These are phyloP conservation scores for Zizania palustris DNA, from an alignment of 202 grass and related monocot species.

Conservation along the genomic window DNA sequence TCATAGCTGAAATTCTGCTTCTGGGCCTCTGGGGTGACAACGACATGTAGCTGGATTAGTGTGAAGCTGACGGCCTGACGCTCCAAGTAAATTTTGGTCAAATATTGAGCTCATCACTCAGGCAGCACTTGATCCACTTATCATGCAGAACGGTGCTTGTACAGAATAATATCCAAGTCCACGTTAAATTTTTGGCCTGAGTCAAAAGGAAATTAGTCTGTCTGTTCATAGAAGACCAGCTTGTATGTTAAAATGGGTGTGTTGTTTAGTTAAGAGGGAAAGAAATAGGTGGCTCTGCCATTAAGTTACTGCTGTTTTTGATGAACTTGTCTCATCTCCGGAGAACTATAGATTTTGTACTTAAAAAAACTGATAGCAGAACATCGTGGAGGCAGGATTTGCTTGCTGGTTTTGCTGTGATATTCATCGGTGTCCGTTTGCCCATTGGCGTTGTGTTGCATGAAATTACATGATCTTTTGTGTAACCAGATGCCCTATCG, in stretches of 20 bases:
- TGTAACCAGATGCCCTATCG: neutral
- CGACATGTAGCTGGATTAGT: constrained; percentile 16
- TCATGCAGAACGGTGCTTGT: constrained; percentile 1
- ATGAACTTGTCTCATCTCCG: neutral
- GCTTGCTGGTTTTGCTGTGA: neutral
- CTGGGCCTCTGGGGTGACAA: constrained; percentile 25
- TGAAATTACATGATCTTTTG: neutral
- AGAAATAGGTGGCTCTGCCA: constrained; percentile 4
- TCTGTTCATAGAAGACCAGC: constrained; percentile 36
- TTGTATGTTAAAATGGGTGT: constrained; percentile 33
- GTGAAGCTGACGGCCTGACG: neutral
- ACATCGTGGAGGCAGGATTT: constrained; percentile 25
- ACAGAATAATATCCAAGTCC: constrained; percentile 33
- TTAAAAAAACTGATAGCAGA: constrained; percentile 28
- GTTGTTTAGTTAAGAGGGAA: constrained; percentile 16
- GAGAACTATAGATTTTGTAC: constrained; percentile 33
- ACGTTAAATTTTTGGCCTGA: constrained; percentile 23
- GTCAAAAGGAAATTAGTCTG: constrained; percentile 19
- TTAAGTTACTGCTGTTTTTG: constrained; percentile 21
- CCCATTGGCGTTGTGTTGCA: neutral
- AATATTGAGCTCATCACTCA: neutral
- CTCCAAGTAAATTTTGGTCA: constrained; percentile 20
- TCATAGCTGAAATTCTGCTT: neutral
- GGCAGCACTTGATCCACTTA: neutral
- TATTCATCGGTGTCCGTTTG: neutral